phyloP scores from a whole-genome alignment of 768 basidiomycete species.

The Trametes cinnabarina region DNA sequence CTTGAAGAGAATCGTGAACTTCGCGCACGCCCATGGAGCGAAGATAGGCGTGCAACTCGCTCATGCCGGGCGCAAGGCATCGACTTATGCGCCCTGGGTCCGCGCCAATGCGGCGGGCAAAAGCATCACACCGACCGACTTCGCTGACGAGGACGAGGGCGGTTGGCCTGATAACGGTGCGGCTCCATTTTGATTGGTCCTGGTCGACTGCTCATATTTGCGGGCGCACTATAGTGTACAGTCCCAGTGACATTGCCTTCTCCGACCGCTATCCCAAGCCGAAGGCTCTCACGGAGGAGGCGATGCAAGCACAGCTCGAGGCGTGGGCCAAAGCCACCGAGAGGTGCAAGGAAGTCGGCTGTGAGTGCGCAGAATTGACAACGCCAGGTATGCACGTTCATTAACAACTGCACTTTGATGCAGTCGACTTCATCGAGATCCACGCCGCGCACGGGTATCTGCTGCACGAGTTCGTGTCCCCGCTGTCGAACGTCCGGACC shows the following conservation, averaged over 20 bases:
- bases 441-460: conserved; percentile 75
- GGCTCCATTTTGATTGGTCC: conserved; percentile 9
- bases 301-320: conserved; percentile 55
- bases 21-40: conserved; percentile 66
- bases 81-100: conserved; percentile 69
- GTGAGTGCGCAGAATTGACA: conserved; percentile 34
- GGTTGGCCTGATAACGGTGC: conserved; percentile 72
- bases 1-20: conserved; percentile 68
- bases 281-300: conserved; percentile 51
- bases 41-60: conserved; percentile 78
- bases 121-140: conserved; percentile 29
- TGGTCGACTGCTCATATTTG: too few species aligned
- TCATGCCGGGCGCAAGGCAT: conserved; percentile 76
- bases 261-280: conserved; percentile 52
- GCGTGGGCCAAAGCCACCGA: conserved; percentile 57
- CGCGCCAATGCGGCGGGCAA: conserved; percentile 36
- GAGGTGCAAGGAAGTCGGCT: conserved; percentile 60
- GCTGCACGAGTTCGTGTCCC: conserved; percentile 67
- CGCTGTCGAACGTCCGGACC: conserved; percentile 67
- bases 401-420: not conserved
- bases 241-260: conserved; percentile 58
- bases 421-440: conserved; percentile 71
- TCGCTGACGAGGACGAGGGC: conserved; percentile 48
- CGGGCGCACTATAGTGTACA: conserved; percentile 58
- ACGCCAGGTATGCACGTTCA: too few species aligned